Percentiles rank a stretch among this genome's conserved stretches.
phyloP scores from a whole-genome alignment of 257 asterid species.

The Perilla frutescens region DNA sequence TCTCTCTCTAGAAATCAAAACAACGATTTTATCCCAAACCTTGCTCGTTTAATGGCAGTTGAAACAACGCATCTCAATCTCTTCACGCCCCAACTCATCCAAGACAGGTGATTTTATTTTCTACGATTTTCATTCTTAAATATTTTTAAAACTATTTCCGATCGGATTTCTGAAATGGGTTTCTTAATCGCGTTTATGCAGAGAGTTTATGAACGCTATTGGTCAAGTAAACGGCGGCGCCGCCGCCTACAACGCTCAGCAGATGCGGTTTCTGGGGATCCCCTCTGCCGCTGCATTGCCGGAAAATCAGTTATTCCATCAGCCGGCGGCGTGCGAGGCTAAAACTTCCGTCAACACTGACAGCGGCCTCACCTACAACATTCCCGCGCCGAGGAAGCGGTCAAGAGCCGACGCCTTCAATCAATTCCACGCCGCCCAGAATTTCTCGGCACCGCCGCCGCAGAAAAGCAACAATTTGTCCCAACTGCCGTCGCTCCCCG shows the following conservation, averaged over 20 bases:
- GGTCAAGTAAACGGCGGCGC: constrained; percentile 30
- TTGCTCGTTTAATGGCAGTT: constrained; percentile 56
- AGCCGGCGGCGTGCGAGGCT: constrained; percentile 48
- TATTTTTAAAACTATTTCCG: neutral
- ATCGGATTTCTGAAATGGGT: neutral
- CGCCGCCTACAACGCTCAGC: constrained; percentile 44
- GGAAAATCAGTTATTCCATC: constrained; percentile 44
- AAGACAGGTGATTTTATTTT: constrained; percentile 42
- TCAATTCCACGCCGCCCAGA: constrained; percentile 37
- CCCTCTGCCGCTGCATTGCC: constrained; percentile 46
- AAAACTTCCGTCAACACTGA: constrained; percentile 67
- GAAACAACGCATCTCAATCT: constrained; percentile 73
- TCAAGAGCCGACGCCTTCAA: constrained; percentile 47
- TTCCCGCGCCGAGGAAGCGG: constrained; percentile 55
- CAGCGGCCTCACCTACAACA: constrained; percentile 57
- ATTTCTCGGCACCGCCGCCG: constrained; percentile 17
- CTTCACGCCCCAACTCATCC: constrained; percentile 48
- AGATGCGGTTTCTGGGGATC: constrained; percentile 41
- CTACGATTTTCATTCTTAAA: too few species aligned
- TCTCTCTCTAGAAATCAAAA: constrained; percentile 33
- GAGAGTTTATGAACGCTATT: constrained; percentile 41
- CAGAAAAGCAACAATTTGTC: constrained; percentile 28
- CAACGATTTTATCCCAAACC: neutral
- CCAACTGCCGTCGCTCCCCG: constrained; percentile 41
- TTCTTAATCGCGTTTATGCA: constrained; percentile 16